phyloP scores from a whole-genome alignment of 2,329 filamentous ascomycete species.

The Botryotinia calthae region DNA sequence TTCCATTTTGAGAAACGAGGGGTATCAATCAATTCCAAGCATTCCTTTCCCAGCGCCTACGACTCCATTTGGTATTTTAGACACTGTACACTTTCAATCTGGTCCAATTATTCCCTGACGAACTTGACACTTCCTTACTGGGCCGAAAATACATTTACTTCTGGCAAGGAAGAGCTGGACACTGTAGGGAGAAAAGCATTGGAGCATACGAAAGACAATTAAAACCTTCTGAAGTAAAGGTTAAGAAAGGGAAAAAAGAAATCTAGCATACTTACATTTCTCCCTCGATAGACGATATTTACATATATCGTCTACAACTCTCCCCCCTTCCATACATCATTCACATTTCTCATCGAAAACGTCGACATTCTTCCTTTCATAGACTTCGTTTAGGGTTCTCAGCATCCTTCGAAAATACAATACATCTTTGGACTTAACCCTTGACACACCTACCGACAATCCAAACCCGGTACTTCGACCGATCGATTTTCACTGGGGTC shows the following conservation, averaged over 20 bases:
- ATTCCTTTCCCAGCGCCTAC: conserved; percentile 22
- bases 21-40: conserved; percentile 20
- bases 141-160: conserved; percentile 17
- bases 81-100: conserved; percentile 1
- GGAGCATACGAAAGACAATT: conserved; percentile 19
- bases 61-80: conserved; percentile 5
- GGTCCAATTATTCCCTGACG: conserved; percentile 11
- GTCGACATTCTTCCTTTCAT: conserved; percentile 19
- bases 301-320: conserved; percentile 11
- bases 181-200: conserved; percentile 16
- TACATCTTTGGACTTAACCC: conserved; percentile 4
- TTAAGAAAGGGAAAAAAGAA: conserved; percentile 2
- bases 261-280: conserved; percentile 16
- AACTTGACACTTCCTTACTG: conserved; percentile 19
- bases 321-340: conserved; percentile 4
- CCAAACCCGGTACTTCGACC: conserved; percentile 3
- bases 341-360: conserved; percentile 8
- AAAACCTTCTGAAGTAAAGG: conserved; percentile 11
- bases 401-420: neutral
- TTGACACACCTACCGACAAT: neutral
- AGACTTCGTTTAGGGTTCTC: conserved; percentile 7
- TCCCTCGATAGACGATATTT: conserved; percentile 9
- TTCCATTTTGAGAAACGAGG: conserved; percentile 20
- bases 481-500: conserved; percentile 13
- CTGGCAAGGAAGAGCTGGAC: conserved; percentile 17